Evolutionary conservation across 2,329 filamentous ascomycete genomes (phyloP), one percentile per base, ranked within the genome.

Genomic region (Colletotrichum cereale): DNA sequence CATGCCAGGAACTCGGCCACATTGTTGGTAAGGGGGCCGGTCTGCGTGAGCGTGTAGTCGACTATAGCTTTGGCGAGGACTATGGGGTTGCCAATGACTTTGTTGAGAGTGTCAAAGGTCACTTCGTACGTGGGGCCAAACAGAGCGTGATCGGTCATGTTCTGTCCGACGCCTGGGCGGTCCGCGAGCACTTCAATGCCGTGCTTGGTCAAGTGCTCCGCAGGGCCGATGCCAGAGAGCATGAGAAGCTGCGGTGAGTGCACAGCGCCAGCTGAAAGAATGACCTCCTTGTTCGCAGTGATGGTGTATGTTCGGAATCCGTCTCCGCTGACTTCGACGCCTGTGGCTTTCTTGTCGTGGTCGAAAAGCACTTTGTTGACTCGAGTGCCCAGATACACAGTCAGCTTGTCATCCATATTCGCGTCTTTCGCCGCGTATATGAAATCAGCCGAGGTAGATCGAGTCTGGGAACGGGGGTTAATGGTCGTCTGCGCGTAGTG

Each of bases 101-200:
- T 52, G n/a, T 40, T 72, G n/a, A 73, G 55, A 26, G 73, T 76
- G 58, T 72, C 52, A 3, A 75, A 53, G 12, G 66, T 73, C 21
- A 76, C 73, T 44, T 64, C 65, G 24, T 58, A 57, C 12, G 68
- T 55, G 7, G 64, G 64, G 16, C 68, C 68, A 8, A 71, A 71
- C 18, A 71, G 40, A 24, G 62, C 53, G 40, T 96, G 98, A 5
- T 88, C 90, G 72, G 97, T 91, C 24, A 99, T 84, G 79, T 95
- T 91, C 74, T 95, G 86, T 26, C 94, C 90, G 80, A 99, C 99
- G 8, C 93, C 93, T 5, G 90, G 87, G 0, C 88, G 81, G 73
- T 91, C 84, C 2, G 80, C 79, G 47, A 89, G 72, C 14, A 89
- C 82, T 2, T 82, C 79, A 66, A 85, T 83, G 5, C 74, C 75